Evolutionary conservation across 1,139 yeast species (phyloP).

Genomic region (Yamadazyma atlantica): DNA sequence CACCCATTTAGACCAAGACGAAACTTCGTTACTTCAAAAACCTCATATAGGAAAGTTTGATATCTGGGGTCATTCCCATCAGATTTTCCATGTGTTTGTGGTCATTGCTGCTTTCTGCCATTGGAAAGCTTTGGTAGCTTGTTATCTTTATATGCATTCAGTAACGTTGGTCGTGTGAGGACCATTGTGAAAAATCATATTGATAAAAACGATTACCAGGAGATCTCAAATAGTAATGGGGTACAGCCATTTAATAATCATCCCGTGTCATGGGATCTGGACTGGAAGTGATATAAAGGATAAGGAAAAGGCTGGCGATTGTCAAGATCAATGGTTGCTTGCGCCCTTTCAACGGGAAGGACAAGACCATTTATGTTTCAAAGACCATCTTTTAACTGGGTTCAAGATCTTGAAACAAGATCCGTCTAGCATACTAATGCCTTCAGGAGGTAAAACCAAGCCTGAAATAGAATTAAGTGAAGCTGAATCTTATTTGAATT

Average conservation of each 20-base stretch:
- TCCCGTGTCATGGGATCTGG: slow-evolving; percentile 76
- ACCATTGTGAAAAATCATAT: background rate
- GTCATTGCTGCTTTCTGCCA: slow-evolving; percentile 81
- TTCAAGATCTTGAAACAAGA: slow-evolving; percentile 30
- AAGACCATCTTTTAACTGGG: slow-evolving; percentile 56
- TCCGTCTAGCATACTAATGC: slow-evolving; percentile 37
- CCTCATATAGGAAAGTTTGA: slow-evolving; percentile 50
- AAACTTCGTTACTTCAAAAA: slow-evolving; percentile 13
- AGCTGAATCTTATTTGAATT: slow-evolving; percentile 53
- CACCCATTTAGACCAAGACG: slow-evolving; percentile 51
- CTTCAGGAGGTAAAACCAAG: slow-evolving; percentile 79
- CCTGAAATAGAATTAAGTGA: slow-evolving; percentile 57
- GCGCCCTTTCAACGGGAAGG: slow-evolving; percentile 71
- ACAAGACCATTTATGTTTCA: slow-evolving; percentile 62
- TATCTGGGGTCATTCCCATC: slow-evolving; percentile 81
- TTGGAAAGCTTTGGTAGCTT: slow-evolving; percentile 60
- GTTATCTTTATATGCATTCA: slow-evolving; percentile 54
- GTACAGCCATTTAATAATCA: slow-evolving; percentile 40
- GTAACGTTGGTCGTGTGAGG: slow-evolving; percentile 5
- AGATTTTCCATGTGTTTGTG: slow-evolving; percentile 80
- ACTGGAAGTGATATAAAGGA: slow-evolving; percentile 37
- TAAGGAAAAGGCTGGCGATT: slow-evolving; percentile 11
- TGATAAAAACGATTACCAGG: background rate
- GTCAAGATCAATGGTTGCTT: slow-evolving; percentile 57
- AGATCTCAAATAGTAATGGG: background rate